Base-by-base conservation (phyloP, 208 protist species). In the Phytomonas serpens region DNA sequence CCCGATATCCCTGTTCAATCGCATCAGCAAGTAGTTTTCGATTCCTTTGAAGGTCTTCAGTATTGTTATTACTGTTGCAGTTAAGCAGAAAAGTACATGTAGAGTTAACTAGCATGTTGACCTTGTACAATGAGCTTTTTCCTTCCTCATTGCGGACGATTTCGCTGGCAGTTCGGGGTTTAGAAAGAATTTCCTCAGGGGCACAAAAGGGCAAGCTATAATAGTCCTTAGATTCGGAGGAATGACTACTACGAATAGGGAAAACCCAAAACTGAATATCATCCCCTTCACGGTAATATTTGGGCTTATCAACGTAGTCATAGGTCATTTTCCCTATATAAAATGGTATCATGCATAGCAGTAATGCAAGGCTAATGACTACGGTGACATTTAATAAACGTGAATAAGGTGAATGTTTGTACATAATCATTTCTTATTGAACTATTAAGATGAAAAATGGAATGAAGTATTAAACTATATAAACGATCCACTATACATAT, bases 111-210 rank as follows among this genome's bases (percentile, higher is more conserved):
- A 64, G 64, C 85, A 96, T 90, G 7, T 77, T 77, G 31, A 74
- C 85, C 3, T 67, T 65, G 73, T 96, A 96, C 34, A 93, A 78
- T 0, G 90, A 96, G 62, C 82, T 88, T 63, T 83, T 74, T 34
- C 79, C 74, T 36, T 86, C 78, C 73, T 96, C 90, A n/a, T 88
- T 88, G 79, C 86, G 93, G 32, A 96, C 87, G 19, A 93, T 69
- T 72, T 93, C 88, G 6, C 90, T 88, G 65, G 93, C 78, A 0
- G 88, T 78, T 57, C 85, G 86, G 23, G 61, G 0, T 74, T 87
- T 79, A 14, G 62, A 68, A 32, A 69, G 36, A 23, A 90, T 73
- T 27, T 62, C 52, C 3, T 78, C 47, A 7, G 78, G 76, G 14
- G 71, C 52, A 72, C 90, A 93, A 47, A 96, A 92, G 0, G 89